Conservation (phyloP, 495 filamentous ascomycete species). For the Tuber microsphaerosporum region DNA sequence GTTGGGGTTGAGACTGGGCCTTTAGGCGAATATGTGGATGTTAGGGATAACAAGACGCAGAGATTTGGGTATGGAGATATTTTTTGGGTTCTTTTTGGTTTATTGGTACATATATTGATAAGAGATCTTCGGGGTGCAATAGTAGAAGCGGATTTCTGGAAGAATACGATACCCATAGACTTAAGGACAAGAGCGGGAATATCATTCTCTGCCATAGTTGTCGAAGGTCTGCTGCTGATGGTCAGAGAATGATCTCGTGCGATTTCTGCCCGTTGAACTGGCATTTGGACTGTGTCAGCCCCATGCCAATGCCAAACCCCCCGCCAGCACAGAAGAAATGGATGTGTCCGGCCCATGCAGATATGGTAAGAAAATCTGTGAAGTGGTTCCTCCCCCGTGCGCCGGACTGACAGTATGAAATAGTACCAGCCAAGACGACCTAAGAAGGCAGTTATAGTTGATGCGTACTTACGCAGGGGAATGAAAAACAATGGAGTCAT, state of each 20-base stretch:
- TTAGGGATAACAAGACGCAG: constrained; percentile 41
- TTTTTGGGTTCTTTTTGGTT: constrained; percentile 17
- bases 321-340: constrained; percentile 63
- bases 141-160: constrained; percentile 59
- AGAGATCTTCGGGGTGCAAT: constrained; percentile 16
- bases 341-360: constrained; percentile 83
- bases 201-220: constrained; percentile 66
- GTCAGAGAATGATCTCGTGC: constrained; percentile 65
- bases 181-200: constrained; percentile 61
- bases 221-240: constrained; percentile 52
- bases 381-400: constrained; percentile 44
- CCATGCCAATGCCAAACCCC: constrained; percentile 65
- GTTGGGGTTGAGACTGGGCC: constrained; percentile 62
- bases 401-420: constrained; percentile 40
- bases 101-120: constrained; percentile 3
- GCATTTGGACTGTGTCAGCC: constrained; percentile 87
- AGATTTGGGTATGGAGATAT: constrained; percentile 25
- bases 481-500: constrained; percentile 69
- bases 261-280: constrained; percentile 72
- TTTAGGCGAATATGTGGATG: constrained; percentile 74
- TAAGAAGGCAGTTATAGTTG: constrained; percentile 48
- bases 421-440: constrained; percentile 50
- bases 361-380: constrained; percentile 48
- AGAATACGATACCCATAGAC: constrained; percentile 57
- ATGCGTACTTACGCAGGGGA: constrained; percentile 51